Percentiles rank a stretch among this genome's conserved stretches.
Conservation (phyloP, 148 eudicot genomes). For the Vaccinium corymbosum region DNA sequence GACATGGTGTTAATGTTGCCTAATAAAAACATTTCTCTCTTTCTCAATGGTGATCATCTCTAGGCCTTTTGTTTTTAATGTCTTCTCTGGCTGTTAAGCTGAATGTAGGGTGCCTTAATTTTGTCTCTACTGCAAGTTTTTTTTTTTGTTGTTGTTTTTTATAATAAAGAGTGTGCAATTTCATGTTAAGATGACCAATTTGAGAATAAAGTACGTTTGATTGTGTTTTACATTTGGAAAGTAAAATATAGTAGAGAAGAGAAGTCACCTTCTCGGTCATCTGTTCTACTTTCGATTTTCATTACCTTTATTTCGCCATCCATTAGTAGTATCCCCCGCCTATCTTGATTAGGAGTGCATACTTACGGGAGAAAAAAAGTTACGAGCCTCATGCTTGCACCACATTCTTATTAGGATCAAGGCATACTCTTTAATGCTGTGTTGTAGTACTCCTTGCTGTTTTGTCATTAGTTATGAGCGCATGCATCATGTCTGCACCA, state of each 20-base stretch:
- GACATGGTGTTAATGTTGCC: background rate
- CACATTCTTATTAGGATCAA: background rate
- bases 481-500: background rate
- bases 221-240: background rate
- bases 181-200: background rate
- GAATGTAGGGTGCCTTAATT: background rate
- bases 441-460: background rate
- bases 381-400: background rate
- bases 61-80: background rate
- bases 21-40: background rate
- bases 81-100: background rate
- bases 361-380: no score
- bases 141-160: background rate
- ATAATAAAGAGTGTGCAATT: no score
- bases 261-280: background rate
- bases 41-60: background rate
- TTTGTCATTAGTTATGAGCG: background rate
- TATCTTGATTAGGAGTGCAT: background rate
- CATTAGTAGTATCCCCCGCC: background rate
- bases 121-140: background rate
- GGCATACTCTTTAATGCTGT: background rate
- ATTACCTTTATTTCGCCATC: background rate
- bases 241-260: background rate
- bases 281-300: background rate
- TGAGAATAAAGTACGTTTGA: background rate